Evolutionary conservation across 139 green algal genomes (phyloP).

Genomic region (Tetradesmus lagerheimii): DNA sequence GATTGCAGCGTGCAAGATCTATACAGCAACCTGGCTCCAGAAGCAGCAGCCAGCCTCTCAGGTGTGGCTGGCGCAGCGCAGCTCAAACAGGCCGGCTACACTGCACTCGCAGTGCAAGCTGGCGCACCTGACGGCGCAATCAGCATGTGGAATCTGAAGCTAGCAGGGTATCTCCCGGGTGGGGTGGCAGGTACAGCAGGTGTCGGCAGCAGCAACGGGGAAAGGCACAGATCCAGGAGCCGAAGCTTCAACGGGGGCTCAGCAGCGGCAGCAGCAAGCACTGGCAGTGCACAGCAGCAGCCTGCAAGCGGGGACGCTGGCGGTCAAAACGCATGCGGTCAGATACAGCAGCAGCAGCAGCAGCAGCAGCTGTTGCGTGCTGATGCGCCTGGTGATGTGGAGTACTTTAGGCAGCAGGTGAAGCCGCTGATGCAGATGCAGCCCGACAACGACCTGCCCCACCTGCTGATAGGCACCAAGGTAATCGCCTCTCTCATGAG

Average conservation of each 20-base stretch:
- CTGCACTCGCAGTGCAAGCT: slow-evolving; percentile 21
- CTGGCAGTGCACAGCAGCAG: neutral
- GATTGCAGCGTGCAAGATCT: slow-evolving; percentile 10
- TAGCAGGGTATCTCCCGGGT: slow-evolving; percentile 4
- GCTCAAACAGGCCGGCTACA: slow-evolving; percentile 24
- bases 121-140: slow-evolving; percentile 2
- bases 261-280: neutral
- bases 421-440: slow-evolving; percentile 42
- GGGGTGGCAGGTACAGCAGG: neutral
- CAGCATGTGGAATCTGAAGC: slow-evolving; percentile 15
- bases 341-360: slow-evolving; percentile 4
- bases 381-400: slow-evolving; percentile 9
- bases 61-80: slow-evolving; percentile 14
- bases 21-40: neutral
- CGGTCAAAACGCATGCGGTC: neutral
- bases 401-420: slow-evolving; percentile 41
- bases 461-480: slow-evolving; percentile 33
- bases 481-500: no score
- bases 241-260: neutral
- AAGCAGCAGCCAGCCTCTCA: neutral
- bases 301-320: neutral
- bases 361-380: neutral
- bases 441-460: neutral
- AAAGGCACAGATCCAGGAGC: neutral
- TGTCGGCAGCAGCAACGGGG: neutral